These are phyloP conservation scores for Candida neerlandica DNA, from an alignment of 1,139 yeast genomes.

Conservation along the genomic window DNA sequence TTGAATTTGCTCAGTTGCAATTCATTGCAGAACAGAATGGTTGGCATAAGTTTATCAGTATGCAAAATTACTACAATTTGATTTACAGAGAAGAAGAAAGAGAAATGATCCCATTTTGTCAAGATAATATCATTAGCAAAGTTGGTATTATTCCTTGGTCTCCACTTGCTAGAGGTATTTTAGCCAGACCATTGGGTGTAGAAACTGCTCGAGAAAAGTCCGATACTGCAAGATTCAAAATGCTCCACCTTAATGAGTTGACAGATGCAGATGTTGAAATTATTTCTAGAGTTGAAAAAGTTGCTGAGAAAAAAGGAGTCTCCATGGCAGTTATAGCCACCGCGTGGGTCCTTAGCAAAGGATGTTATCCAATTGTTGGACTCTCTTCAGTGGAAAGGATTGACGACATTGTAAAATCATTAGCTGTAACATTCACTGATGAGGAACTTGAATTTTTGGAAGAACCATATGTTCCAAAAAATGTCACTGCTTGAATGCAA, in stretches of 20 bases:
- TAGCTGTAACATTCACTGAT: constrained; percentile 39
- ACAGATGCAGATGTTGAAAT: constrained; percentile 35
- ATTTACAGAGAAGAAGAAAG: constrained; percentile 62
- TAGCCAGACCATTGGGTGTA: constrained; percentile 39
- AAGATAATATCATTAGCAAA: constrained; percentile 27
- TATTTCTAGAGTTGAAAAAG: constrained; percentile 53
- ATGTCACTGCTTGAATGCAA: constrained; percentile 2
- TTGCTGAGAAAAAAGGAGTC: constrained; percentile 45
- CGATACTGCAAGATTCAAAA: constrained; percentile 10
- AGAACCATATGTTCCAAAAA: constrained; percentile 39
- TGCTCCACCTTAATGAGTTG: constrained; percentile 14
- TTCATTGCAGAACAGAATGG: constrained; percentile 50
- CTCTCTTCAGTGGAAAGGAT: constrained; percentile 51
- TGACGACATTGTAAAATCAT: constrained; percentile 54
- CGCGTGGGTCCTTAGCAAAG: constrained; percentile 58
- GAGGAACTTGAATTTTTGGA: constrained; percentile 52
- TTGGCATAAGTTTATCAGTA: constrained; percentile 58
- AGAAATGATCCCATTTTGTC: constrained; percentile 58
- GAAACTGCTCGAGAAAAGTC: constrained; percentile 12
- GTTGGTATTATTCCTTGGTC: constrained; percentile 57
- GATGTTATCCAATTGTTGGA: constrained; percentile 59
- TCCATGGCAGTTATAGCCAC: constrained; percentile 60
- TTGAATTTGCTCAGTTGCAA: constrained; percentile 19
- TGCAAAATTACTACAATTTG: constrained; percentile 61
- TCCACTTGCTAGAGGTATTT: constrained; percentile 50